Conservation (phyloP, 1,284 basidiomycete genomes). For the Puccinia coronata region DNA sequence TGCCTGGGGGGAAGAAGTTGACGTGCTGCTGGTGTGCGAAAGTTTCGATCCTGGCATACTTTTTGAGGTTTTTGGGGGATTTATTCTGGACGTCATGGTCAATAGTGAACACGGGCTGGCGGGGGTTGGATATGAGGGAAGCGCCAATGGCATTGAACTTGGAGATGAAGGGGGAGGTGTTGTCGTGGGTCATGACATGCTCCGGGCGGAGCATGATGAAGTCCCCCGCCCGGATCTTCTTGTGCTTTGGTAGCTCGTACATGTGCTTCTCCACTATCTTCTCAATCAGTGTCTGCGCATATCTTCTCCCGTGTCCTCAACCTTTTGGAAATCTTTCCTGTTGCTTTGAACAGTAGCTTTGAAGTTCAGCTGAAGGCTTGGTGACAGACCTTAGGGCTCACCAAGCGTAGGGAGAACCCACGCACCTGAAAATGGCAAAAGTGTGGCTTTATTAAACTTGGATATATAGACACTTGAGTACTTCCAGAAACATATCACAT, state of each 20-base stretch:
- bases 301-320: no score
- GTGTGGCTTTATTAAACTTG: no score
- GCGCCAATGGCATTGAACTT: conserved; percentile 96
- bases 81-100: conserved; percentile 99
- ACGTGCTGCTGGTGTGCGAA: conserved; percentile 84
- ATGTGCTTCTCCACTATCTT: conserved; percentile 98
- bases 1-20: conserved; percentile 95
- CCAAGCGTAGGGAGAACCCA: no score
- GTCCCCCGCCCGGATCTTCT: conserved; percentile 82
- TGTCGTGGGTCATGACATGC: conserved; percentile 59
- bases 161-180: conserved; percentile 50
- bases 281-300: conserved; percentile 81
- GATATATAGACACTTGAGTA: no score
- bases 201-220: conserved; percentile 98
- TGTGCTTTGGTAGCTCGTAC: conserved; percentile 75
- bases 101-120: conserved; percentile 89
- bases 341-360: no score
- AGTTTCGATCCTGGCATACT: conserved; percentile 87
- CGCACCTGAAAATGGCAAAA: no score
- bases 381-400: no score
- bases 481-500: no score
- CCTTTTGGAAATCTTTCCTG: no score
- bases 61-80: conserved; percentile 85
- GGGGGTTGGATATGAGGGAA: conserved; percentile 76
- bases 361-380: no score